Percentiles rank a stretch among this genome's conserved stretches.
These are phyloP conservation scores for Massarina eburnea DNA, from an alignment of 2,329 filamentous ascomycete genomes.

Conservation along the genomic window DNA sequence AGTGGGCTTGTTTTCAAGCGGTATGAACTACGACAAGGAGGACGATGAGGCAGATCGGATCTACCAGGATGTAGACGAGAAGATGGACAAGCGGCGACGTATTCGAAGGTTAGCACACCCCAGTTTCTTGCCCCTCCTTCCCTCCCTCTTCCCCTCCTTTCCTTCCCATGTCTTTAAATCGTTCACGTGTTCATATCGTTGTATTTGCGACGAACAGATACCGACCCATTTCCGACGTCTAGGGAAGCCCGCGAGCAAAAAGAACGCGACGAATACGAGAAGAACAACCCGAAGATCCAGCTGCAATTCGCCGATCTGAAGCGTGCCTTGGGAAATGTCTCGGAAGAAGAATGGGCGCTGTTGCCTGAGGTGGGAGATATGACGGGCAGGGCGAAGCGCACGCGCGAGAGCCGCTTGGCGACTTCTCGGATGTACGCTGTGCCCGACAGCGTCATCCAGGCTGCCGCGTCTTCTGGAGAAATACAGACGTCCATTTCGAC, in stretches of 20 bases:
- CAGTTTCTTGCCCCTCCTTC: slow-evolving; percentile 22
- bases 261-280: slow-evolving; percentile 93
- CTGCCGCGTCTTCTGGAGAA: slow-evolving; percentile 77
- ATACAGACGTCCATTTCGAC: slow-evolving; percentile 80
- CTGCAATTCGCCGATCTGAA: slow-evolving; percentile 97
- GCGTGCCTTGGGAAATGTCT: slow-evolving; percentile 80
- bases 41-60: slow-evolving; percentile 97
- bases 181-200: slow-evolving; percentile 62
- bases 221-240: slow-evolving; percentile 67
- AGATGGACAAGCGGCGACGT: slow-evolving; percentile 89
- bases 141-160: slow-evolving; percentile 14
- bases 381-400: slow-evolving; percentile 88
- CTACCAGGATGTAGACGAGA: slow-evolving; percentile 93
- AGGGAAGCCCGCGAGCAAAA: slow-evolving; percentile 93
- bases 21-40: slow-evolving; percentile 87
- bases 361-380: slow-evolving; percentile 95
- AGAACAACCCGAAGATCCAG: slow-evolving; percentile 96
- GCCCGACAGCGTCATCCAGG: slow-evolving; percentile 90
- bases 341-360: slow-evolving; percentile 95
- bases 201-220: slow-evolving; percentile 70
- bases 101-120: slow-evolving; percentile 73
- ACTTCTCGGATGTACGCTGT: slow-evolving; percentile 80
- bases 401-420: slow-evolving; percentile 76
- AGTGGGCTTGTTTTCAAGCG: slow-evolving; percentile 90
- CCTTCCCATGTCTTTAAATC: slow-evolving; percentile 29